These are phyloP conservation scores for Cercospora janseana DNA, from an alignment of 2,329 filamentous ascomycete genomes.

Conservation along the genomic window DNA sequence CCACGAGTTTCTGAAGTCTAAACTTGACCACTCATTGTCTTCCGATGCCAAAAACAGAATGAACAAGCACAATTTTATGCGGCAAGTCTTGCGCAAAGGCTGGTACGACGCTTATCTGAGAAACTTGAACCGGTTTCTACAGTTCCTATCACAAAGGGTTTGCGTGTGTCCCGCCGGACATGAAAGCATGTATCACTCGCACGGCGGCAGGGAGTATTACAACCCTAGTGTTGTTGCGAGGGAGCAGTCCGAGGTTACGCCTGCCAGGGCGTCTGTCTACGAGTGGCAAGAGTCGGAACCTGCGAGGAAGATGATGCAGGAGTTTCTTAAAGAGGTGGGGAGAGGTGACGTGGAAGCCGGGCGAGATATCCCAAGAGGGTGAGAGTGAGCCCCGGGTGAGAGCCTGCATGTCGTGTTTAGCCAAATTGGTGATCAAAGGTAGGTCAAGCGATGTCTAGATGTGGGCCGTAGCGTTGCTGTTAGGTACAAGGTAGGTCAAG, in stretches of 20 bases:
- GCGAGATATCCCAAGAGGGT: background rate
- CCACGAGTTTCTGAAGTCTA: background rate
- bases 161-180: background rate
- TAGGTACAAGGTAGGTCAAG: too few relatives aligned
- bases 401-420: background rate
- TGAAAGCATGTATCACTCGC: background rate
- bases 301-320: constrained; percentile 5
- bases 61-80: constrained; percentile 1
- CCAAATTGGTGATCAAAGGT: background rate
- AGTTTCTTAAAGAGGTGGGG: background rate
- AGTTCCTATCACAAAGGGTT: constrained; percentile 1
- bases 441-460: too few relatives aligned
- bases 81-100: background rate
- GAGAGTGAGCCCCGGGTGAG: background rate
- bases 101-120: constrained; percentile 10
- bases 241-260: background rate
- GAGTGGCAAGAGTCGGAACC: constrained; percentile 6
- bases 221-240: background rate
- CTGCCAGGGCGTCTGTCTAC: constrained; percentile 1
- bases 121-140: constrained; percentile 5
- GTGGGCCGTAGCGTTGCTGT: too few relatives aligned
- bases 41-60: background rate
- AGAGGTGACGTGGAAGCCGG: constrained; percentile 4
- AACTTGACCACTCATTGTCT: background rate
- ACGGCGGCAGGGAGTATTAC: constrained; percentile 2